A percentile compares a stretch with the other conserved stretches of the same genome.
Evolutionary conservation across 108 stramenopile genomes (phyloP).

Genomic region (Cyclotella baltica): DNA sequence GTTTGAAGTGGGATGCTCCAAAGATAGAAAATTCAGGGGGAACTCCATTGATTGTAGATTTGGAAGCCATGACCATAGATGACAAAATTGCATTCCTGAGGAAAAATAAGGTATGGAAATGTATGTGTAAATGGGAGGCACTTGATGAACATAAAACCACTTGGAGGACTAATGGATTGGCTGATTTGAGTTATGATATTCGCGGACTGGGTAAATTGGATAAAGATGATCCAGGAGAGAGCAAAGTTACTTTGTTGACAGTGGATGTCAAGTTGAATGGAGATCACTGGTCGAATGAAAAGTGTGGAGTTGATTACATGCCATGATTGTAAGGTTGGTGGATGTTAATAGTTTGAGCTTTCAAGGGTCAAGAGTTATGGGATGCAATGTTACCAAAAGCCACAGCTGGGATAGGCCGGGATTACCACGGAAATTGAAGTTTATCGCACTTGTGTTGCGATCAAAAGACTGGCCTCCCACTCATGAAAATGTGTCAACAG

Average conservation of each 20-base stretch:
- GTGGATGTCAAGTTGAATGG: constrained; percentile 94
- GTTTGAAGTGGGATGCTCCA: constrained; percentile 77
- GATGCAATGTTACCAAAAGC: too few relatives aligned
- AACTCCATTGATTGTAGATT: constrained; percentile 57
- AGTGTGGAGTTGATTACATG: constrained; percentile 72
- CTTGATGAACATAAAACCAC: constrained; percentile 93
- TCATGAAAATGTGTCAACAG: too few relatives aligned
- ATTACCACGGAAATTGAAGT: too few relatives aligned
- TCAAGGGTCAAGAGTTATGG: too few relatives aligned
- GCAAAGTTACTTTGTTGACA: constrained; percentile 81
- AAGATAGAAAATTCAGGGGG: constrained; percentile 12
- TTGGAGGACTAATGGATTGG: constrained; percentile 92
- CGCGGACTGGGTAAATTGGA: constrained; percentile 59
- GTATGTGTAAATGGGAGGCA: constrained; percentile 96
- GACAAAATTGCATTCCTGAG: constrained; percentile 82
- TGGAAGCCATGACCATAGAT: constrained; percentile 80
- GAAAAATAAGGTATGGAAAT: constrained; percentile 92
- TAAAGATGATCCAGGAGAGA: constrained; percentile 44
- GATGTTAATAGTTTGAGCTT: neutral
- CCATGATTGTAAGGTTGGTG: constrained; percentile 3
- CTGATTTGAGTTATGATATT: constrained; percentile 84
- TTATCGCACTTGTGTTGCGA: too few relatives aligned
- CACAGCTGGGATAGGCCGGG: too few relatives aligned
- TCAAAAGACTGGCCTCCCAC: too few relatives aligned
- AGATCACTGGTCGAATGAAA: constrained; percentile 93